Percentiles rank a stretch among this genome's conserved stretches.
These are phyloP conservation scores for Wickerhamiella shivajii DNA, from an alignment of 805 yeast species.

Conservation along the genomic window DNA sequence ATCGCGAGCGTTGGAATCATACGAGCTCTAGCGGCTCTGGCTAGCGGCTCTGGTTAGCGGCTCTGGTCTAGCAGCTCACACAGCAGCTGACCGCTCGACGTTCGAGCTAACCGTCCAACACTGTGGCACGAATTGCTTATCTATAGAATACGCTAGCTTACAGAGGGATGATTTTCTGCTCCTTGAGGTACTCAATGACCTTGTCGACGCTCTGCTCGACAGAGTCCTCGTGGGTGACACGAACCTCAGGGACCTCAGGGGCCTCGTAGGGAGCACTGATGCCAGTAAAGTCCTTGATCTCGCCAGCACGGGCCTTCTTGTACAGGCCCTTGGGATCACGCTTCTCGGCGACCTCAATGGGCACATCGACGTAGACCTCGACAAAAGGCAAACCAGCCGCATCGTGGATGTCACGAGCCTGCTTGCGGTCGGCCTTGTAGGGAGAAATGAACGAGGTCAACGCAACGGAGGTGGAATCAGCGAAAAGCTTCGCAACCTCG, in stretches of 20 bases:
- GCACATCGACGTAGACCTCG: conserved; percentile 87
- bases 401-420: conserved; percentile 74
- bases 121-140: too few relatives aligned
- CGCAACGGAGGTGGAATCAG: conserved; percentile 79
- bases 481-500: conserved; percentile 87
- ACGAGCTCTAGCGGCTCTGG: too few relatives aligned
- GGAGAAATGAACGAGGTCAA: conserved; percentile 90
- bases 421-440: conserved; percentile 67
- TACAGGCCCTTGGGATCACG: conserved; percentile 96
- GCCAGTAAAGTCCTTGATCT: conserved; percentile 89
- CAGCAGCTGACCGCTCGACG: too few relatives aligned
- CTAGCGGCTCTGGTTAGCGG: too few relatives aligned
- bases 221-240: conserved; percentile 53
- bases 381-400: conserved; percentile 65
- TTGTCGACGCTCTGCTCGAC: conserved; percentile 70
- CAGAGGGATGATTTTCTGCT: background rate
- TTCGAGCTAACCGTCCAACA: too few relatives aligned
- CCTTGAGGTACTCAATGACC: conserved; percentile 42
- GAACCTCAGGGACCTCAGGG: conserved; percentile 73
- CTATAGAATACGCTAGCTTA: too few relatives aligned
- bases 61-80: too few relatives aligned
- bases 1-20: too few relatives aligned
- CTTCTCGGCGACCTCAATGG: conserved; percentile 85
- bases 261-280: conserved; percentile 93
- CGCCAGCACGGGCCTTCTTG: conserved; percentile 92